Evolutionary conservation across 2,329 filamentous ascomycete species (phyloP).

Genomic region (Aspergillus viridinutans): DNA sequence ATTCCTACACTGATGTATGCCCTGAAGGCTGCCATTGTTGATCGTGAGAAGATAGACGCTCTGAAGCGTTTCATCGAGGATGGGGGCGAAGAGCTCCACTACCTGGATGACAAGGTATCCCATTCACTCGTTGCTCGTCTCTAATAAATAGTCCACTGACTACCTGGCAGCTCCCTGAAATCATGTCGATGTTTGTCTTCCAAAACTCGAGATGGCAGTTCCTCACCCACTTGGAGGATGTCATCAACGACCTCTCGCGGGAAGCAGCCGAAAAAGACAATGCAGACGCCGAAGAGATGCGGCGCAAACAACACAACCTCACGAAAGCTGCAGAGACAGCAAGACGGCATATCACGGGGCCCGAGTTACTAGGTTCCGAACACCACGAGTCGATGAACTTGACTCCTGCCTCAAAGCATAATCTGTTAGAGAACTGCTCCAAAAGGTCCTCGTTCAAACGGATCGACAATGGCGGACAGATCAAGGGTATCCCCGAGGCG

Average conservation of each 20-base stretch:
- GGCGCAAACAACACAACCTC: conserved; percentile 62
- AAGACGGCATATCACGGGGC: conserved; percentile 70
- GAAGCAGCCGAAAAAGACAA: conserved; percentile 40
- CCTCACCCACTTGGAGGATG: conserved; percentile 64
- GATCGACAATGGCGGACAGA: conserved; percentile 31
- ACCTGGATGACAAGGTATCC: conserved; percentile 60
- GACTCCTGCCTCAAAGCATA: conserved; percentile 23
- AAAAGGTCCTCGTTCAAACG: conserved; percentile 16
- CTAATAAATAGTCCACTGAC: not conserved
- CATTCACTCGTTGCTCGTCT: not conserved
- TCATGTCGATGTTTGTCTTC: conserved; percentile 84
- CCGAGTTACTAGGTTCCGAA: conserved; percentile 83
- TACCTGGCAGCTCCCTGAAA: conserved; percentile 64
- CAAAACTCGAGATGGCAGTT: conserved; percentile 79
- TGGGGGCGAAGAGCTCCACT: conserved; percentile 68
- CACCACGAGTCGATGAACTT: conserved; percentile 33
- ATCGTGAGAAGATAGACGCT: conserved; percentile 84
- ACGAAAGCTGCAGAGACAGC: conserved; percentile 69
- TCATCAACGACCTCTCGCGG: conserved; percentile 52
- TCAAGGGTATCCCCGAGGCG: conserved; percentile 61
- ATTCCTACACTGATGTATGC: conserved; percentile 65
- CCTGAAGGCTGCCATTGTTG: conserved; percentile 68
- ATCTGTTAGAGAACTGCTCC: conserved; percentile 21
- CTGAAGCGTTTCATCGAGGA: conserved; percentile 78
- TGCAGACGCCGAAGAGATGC: conserved; percentile 40